Conservation (phyloP, 2,329 filamentous ascomycete genomes). For the Colletotrichum sidae region DNA sequence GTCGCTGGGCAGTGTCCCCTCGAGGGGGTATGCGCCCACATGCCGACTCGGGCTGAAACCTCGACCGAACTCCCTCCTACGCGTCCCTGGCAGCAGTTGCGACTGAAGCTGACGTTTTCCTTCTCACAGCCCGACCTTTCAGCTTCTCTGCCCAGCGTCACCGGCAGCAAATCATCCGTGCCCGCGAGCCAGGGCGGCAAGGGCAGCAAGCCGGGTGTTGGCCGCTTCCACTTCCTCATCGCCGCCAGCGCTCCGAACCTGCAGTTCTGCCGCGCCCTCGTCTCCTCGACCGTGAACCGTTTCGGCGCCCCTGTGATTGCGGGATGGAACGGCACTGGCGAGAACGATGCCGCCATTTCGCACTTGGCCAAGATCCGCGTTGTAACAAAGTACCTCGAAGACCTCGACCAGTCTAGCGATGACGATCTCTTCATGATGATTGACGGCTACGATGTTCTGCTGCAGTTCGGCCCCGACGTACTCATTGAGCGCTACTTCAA, state of each 20-base stretch:
- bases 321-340: slow-evolving; percentile 51
- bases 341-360: slow-evolving; percentile 48
- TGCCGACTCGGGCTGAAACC: slow-evolving; percentile 31
- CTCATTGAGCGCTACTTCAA: slow-evolving; percentile 72
- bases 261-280: slow-evolving; percentile 52
- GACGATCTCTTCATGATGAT: slow-evolving; percentile 73
- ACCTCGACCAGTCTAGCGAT: slow-evolving; percentile 47
- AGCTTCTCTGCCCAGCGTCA: slow-evolving; percentile 27
- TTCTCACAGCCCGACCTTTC: slow-evolving; percentile 32
- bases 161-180: slow-evolving; percentile 29
- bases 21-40: slow-evolving; percentile 19
- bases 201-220: slow-evolving; percentile 14
- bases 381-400: slow-evolving; percentile 49
- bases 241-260: slow-evolving; percentile 51
- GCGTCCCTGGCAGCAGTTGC: slow-evolving; percentile 16
- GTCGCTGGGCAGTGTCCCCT: slow-evolving; percentile 1
- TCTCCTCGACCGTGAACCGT: slow-evolving; percentile 51
- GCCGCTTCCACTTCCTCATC: slow-evolving; percentile 50
- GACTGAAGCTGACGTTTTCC: slow-evolving; percentile 30
- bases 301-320: slow-evolving; percentile 53
- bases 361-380: slow-evolving; percentile 55
- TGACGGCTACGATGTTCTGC: slow-evolving; percentile 73
- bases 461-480: slow-evolving; percentile 73
- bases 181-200: slow-evolving; percentile 21
- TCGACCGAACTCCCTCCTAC: slow-evolving; percentile 24